Conservation (phyloP, 2,329 filamentous ascomycete species). For the Ceratocystis huliohia region DNA sequence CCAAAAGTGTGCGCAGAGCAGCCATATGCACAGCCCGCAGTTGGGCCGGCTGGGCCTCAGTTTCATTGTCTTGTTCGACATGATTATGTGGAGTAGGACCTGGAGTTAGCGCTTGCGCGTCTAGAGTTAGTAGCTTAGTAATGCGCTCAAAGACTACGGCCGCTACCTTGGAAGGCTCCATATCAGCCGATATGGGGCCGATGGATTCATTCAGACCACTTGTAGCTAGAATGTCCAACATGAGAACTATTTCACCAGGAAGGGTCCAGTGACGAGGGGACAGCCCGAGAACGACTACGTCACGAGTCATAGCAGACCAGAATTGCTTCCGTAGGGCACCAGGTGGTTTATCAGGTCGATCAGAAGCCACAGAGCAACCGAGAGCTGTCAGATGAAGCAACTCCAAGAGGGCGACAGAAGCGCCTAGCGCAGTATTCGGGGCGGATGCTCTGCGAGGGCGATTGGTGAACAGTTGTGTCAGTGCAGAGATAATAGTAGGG, state of each 20-base stretch:
- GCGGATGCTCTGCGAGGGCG: not conserved
- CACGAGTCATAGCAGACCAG: slow-evolving; percentile 55
- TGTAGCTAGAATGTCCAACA: slow-evolving; percentile 53
- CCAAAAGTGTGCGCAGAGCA: slow-evolving; percentile 41
- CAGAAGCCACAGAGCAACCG: slow-evolving; percentile 38
- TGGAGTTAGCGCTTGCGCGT: slow-evolving; percentile 21
- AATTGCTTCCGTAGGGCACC: slow-evolving; percentile 35
- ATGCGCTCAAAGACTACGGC: slow-evolving; percentile 47
- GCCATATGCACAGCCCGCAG: slow-evolving; percentile 34
- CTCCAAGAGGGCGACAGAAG: slow-evolving; percentile 17
- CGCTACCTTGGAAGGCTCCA: slow-evolving; percentile 34
- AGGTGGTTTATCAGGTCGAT: slow-evolving; percentile 25
- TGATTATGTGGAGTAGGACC: slow-evolving; percentile 33
- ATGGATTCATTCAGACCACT: slow-evolving; percentile 52
- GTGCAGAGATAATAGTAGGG: slow-evolving; percentile 25
- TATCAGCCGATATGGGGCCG: slow-evolving; percentile 46
- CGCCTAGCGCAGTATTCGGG: not conserved
- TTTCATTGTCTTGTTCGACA: slow-evolving; percentile 21
- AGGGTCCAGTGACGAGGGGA: slow-evolving; percentile 47
- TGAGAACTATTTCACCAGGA: slow-evolving; percentile 47
- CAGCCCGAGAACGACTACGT: slow-evolving; percentile 55
- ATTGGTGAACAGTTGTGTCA: slow-evolving; percentile 10
- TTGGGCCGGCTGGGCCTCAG: slow-evolving; percentile 26
- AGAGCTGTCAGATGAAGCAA: slow-evolving; percentile 52
- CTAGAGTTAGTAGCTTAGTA: slow-evolving; percentile 44